Conservation (phyloP, 2,329 filamentous ascomycete species). For the Phaeosphaeria sp. region DNA sequence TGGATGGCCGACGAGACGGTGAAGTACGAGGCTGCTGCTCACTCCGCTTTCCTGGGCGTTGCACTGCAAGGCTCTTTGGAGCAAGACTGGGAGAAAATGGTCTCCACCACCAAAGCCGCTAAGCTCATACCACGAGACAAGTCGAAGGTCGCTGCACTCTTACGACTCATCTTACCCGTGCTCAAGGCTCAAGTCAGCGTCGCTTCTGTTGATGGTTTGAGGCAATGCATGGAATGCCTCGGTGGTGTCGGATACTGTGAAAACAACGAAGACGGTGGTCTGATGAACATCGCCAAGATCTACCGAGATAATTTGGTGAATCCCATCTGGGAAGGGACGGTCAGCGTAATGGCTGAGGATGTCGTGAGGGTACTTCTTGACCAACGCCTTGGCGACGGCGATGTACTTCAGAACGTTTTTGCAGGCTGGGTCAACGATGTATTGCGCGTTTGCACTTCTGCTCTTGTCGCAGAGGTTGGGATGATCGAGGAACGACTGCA, state of each 20-base stretch:
- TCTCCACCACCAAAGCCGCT: conserved; percentile 25
- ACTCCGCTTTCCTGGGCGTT: conserved; percentile 62
- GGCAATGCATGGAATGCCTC: conserved; percentile 67
- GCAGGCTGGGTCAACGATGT: conserved; percentile 23
- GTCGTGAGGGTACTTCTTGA: conserved; percentile 53
- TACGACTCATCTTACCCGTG: conserved; percentile 34
- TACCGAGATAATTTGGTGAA: conserved; percentile 70
- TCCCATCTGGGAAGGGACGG: conserved; percentile 76
- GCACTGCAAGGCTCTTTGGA: conserved; percentile 64
- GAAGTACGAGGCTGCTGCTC: conserved; percentile 64
- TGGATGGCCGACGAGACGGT: conserved; percentile 64
- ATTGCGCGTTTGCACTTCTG: conserved; percentile 9
- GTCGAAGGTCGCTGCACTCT: conserved; percentile 12
- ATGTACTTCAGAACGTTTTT: conserved; percentile 28
- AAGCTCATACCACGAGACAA: conserved; percentile 30
- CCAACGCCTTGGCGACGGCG: conserved; percentile 37
- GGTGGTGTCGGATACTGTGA: conserved; percentile 72
- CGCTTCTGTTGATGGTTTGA: conserved; percentile 54
- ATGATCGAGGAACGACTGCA: conserved; percentile 18
- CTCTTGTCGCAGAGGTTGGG: conserved; percentile 13
- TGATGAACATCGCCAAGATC: conserved; percentile 69
- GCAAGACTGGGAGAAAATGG: conserved; percentile 43
- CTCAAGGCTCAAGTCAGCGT: conserved; percentile 37
- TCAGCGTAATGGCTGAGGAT: conserved; percentile 70
- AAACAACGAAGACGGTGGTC: conserved; percentile 63